These are phyloP conservation scores for Rubroboletus pulcherrimus DNA, from an alignment of 768 basidiomycete species.

Conservation along the genomic window DNA sequence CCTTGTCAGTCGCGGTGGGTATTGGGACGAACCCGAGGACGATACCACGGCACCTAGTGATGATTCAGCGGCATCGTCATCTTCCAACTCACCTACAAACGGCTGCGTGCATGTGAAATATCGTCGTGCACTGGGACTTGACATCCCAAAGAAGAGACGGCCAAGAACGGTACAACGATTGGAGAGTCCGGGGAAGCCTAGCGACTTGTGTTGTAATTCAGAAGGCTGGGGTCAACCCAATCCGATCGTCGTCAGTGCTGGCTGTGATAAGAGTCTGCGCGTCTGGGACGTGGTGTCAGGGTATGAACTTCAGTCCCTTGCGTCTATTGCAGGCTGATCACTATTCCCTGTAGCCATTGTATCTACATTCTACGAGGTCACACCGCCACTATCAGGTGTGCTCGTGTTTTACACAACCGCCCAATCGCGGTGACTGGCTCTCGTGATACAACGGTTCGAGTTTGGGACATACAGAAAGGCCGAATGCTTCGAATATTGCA, in stretches of 20 bases:
- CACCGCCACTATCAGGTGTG: slow-evolving; percentile 85
- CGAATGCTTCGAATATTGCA: slow-evolving; percentile 56
- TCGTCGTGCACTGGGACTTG: slow-evolving; percentile 49
- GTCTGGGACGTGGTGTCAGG: slow-evolving; percentile 91
- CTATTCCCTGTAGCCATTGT: slow-evolving; percentile 43
- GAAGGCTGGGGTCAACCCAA: slow-evolving; percentile 88
- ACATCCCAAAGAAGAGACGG: slow-evolving; percentile 24
- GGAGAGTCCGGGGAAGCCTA: slow-evolving; percentile 35
- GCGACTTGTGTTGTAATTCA: slow-evolving; percentile 59
- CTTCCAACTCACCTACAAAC: slow-evolving; percentile 11
- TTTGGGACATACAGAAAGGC: slow-evolving; percentile 92
- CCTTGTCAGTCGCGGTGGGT: slow-evolving; percentile 67
- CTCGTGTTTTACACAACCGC: slow-evolving; percentile 80
- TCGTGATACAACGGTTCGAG: slow-evolving; percentile 78
- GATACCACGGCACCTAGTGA: slow-evolving; percentile 7
- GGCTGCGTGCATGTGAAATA: slow-evolving; percentile 33
- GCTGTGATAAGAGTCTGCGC: slow-evolving; percentile 86
- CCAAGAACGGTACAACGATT: slow-evolving; percentile 16
- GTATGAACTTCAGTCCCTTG: slow-evolving; percentile 38
- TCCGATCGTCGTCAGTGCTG: slow-evolving; percentile 83
- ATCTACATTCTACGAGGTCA: slow-evolving; percentile 82
- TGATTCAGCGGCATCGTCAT: not conserved
- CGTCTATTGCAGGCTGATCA: slow-evolving; percentile 3
- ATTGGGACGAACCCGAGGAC: slow-evolving; percentile 27
- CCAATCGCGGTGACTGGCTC: slow-evolving; percentile 91